phyloP scores from a whole-genome alignment of 148 eudicot species.

The Tetragonia tetragonoides region DNA sequence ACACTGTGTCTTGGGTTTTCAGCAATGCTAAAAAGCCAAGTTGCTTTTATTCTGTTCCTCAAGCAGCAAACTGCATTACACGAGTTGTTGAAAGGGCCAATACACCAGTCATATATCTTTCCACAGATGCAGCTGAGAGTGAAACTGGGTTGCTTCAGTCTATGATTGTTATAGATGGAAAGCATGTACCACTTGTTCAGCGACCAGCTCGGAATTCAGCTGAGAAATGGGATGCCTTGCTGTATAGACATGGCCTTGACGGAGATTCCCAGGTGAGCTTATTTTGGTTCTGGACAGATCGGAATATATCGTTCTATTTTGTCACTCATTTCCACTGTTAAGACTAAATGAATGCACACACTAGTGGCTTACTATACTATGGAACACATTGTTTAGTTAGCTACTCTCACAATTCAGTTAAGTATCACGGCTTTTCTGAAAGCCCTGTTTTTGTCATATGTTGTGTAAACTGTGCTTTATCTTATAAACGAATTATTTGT shows the following conservation, averaged over 20 bases:
- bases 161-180: conserved; percentile 59
- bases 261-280: conserved; percentile 77
- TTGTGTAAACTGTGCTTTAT: too few relatives aligned
- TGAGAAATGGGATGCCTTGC: conserved; percentile 98
- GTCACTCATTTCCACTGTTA: neutral
- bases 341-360: neutral
- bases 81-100: conserved; percentile 75
- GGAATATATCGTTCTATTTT: neutral
- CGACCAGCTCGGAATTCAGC: conserved; percentile 74
- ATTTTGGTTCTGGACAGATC: conserved; percentile 6
- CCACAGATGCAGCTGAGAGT: conserved; percentile 97
- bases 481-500: too few relatives aligned
- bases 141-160: conserved; percentile 92
- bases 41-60: conserved; percentile 92
- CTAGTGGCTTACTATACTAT: neutral
- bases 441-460: too few relatives aligned
- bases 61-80: conserved; percentile 85
- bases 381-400: neutral
- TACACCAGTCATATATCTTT: conserved; percentile 80
- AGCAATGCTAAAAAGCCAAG: conserved; percentile 94
- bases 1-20: conserved; percentile 19
- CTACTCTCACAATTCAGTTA: too few relatives aligned
- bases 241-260: conserved; percentile 71
- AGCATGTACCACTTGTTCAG: conserved; percentile 74
- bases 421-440: too few relatives aligned